Percentiles rank a stretch among this genome's conserved stretches.
These are phyloP conservation scores for Ustilago tritici DNA, from an alignment of 1,284 basidiomycete genomes.

Conservation along the genomic window DNA sequence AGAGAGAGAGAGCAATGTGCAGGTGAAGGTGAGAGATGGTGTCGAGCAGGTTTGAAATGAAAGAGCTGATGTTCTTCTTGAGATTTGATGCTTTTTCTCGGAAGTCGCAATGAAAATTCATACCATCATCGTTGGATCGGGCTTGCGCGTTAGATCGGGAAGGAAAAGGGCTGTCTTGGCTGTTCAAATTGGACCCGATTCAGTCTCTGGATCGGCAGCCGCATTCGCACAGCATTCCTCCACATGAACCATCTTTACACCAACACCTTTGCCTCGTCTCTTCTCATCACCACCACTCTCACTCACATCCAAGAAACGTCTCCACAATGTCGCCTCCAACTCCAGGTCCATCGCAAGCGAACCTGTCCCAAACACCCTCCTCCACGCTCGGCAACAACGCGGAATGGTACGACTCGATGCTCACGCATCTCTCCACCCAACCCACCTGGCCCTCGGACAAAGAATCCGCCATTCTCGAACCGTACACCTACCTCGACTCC, in stretches of 20 bases:
- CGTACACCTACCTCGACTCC: slow-evolving; percentile 85
- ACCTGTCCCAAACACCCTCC: slow-evolving; percentile 49
- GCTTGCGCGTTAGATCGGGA: neutral
- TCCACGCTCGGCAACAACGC: slow-evolving; percentile 39
- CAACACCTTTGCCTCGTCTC: neutral
- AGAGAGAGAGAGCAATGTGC: neutral
- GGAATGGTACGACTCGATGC: slow-evolving; percentile 65
- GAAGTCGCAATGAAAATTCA: slow-evolving; percentile 12
- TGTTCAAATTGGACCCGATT: slow-evolving; percentile 9
- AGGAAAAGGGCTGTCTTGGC: neutral
- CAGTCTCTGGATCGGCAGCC: slow-evolving; percentile 20
- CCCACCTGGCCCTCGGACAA: slow-evolving; percentile 70
- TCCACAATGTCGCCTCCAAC: neutral
- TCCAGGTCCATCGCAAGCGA: slow-evolving; percentile 40
- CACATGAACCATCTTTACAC: neutral
- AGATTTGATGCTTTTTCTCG: slow-evolving; percentile 17
- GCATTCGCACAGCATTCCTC: slow-evolving; percentile 17
- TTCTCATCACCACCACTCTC: slow-evolving; percentile 9
- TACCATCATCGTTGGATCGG: neutral
- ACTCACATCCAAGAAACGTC: neutral
- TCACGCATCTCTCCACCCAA: slow-evolving; percentile 56
- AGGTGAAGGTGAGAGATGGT: neutral
- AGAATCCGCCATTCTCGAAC: slow-evolving; percentile 76
- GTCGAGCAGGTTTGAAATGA: neutral
- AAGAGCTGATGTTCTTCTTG: slow-evolving; percentile 13